Percentiles rank a stretch among this genome's conserved stretches.
Evolutionary conservation across 2,329 filamentous ascomycete species (phyloP).

Genomic region (Cercospora zeae-maydis): DNA sequence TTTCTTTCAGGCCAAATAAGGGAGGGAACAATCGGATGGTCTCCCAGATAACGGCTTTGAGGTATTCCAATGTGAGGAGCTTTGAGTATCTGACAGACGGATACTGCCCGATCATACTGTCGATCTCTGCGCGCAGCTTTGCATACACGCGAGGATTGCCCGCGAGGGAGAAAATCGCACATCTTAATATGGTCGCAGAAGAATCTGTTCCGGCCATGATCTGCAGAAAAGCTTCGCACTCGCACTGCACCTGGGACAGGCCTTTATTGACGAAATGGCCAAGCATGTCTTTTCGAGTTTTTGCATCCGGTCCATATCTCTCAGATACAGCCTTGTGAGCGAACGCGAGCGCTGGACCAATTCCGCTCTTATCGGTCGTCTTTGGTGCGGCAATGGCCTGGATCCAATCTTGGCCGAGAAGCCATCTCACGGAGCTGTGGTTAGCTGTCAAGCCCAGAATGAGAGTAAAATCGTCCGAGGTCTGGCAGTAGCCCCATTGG

Average conservation of each 20-base stretch:
- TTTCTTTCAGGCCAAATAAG: constrained; percentile 30
- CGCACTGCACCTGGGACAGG: constrained; percentile 39
- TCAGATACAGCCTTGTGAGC: constrained; percentile 29
- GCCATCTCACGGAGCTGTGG: constrained; percentile 25
- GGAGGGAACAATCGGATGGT: constrained; percentile 34
- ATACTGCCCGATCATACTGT: constrained; percentile 28
- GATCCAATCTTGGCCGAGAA: constrained; percentile 25
- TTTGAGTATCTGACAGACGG: constrained; percentile 25
- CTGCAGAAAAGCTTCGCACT: constrained; percentile 41
- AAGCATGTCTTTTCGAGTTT: constrained; percentile 48
- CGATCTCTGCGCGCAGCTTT: constrained; percentile 50
- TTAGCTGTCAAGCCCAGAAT: constrained; percentile 28
- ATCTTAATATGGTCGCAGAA: constrained; percentile 52
- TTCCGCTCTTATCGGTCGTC: constrained; percentile 29
- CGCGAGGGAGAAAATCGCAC: constrained; percentile 49
- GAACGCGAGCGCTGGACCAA: constrained; percentile 29
- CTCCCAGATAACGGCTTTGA: constrained; percentile 35
- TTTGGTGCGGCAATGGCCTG: constrained; percentile 29
- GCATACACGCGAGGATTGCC: constrained; percentile 45
- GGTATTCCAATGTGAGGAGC: constrained; percentile 31
- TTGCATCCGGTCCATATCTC: constrained; percentile 26
- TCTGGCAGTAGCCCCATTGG: constrained; percentile 31
- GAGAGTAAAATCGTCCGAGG: constrained; percentile 23
- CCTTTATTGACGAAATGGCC: constrained; percentile 48
- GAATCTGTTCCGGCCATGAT: constrained; percentile 55